Conservation (phyloP, 306 rosid genomes). For the Hippophae tibetana region DNA sequence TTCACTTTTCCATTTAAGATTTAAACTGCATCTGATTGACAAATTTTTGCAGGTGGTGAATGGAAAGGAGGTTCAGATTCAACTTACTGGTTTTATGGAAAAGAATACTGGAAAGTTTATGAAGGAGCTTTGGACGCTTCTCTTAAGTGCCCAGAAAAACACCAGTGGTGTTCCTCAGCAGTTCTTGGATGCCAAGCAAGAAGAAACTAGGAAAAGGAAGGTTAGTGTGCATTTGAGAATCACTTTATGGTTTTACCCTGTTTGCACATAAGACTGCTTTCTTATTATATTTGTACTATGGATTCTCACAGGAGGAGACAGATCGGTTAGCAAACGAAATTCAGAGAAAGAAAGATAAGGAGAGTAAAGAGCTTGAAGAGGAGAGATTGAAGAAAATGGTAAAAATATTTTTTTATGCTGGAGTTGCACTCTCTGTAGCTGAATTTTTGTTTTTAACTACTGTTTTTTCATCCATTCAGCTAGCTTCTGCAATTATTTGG, state of each 20-base stretch:
- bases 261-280: constrained; percentile 6
- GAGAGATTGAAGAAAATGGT: constrained; percentile 78
- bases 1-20: background rate
- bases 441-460: constrained; percentile 73
- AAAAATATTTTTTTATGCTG: constrained; percentile 57
- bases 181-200: constrained; percentile 91
- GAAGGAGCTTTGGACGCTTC: constrained; percentile 91
- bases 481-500: constrained; percentile 99
- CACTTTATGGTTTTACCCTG: constrained; percentile 6
- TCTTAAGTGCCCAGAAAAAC: constrained; percentile 86
- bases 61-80: constrained; percentile 87
- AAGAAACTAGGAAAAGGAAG: constrained; percentile 73
- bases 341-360: constrained; percentile 76
- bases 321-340: constrained; percentile 72
- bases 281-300: constrained; percentile 16
- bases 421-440: constrained; percentile 43
- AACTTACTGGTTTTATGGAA: constrained; percentile 96
- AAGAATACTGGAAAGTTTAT: constrained; percentile 90
- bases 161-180: constrained; percentile 97
- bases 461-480: constrained; percentile 85
- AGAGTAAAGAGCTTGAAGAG: constrained; percentile 60
- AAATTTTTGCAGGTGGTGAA: constrained; percentile 53
- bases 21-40: constrained; percentile 9
- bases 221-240: constrained; percentile 23
- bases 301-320: constrained; percentile 60